Conservation (phyloP, 2,329 filamentous ascomycete species). For the Fusarium clavum region DNA sequence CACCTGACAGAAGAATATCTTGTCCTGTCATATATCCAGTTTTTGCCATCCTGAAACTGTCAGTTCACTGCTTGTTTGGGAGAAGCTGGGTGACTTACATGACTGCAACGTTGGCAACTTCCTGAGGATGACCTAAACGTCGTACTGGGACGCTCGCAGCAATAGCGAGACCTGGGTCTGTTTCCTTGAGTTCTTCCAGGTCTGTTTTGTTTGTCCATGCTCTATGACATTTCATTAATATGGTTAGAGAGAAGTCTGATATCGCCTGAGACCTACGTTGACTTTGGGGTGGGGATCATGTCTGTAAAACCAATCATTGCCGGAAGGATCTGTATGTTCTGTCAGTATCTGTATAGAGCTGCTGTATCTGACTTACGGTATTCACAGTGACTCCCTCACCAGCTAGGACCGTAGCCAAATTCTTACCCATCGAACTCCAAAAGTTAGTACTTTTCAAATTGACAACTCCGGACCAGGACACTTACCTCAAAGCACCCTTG, state of each 20-base stretch:
- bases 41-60: slow-evolving; percentile 25
- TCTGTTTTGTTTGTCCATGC: slow-evolving; percentile 50
- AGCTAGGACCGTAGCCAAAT: slow-evolving; percentile 49
- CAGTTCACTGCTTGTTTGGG: background rate
- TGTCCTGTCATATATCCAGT: slow-evolving; percentile 32
- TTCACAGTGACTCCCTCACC: slow-evolving; percentile 52
- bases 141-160: slow-evolving; percentile 51
- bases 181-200: slow-evolving; percentile 46
- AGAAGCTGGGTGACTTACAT: slow-evolving; percentile 49
- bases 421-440: slow-evolving; percentile 51
- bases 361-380: slow-evolving; percentile 35
- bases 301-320: slow-evolving; percentile 53
- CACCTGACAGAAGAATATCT: slow-evolving; percentile 26
- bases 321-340: slow-evolving; percentile 39
- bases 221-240: slow-evolving; percentile 18
- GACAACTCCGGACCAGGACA: fast-evolving
- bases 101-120: slow-evolving; percentile 51
- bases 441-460: background rate
- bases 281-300: slow-evolving; percentile 52
- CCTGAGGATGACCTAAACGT: slow-evolving; percentile 50
- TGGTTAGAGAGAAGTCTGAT: fast-evolving
- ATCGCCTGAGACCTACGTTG: slow-evolving; percentile 41
- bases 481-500: slow-evolving; percentile 48
- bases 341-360: background rate
- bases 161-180: slow-evolving; percentile 52